These are phyloP conservation scores for Lophiostoma macrostomum DNA, from an alignment of 495 filamentous ascomycete genomes.

Conservation along the genomic window DNA sequence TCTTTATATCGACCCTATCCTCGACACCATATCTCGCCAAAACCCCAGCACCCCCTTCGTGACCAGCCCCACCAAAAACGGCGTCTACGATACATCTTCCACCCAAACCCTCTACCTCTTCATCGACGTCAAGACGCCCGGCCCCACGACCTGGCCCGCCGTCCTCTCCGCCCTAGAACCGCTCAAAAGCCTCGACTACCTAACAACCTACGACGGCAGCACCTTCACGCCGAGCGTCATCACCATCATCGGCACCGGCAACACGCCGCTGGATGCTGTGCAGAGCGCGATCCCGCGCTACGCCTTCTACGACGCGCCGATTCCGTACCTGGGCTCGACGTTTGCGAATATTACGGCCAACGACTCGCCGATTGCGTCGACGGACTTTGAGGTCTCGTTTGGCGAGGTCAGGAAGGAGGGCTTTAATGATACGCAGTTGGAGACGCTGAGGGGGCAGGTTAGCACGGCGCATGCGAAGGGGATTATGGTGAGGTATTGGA, in stretches of 20 bases:
- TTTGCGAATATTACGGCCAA: conserved; percentile 41
- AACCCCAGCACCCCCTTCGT: conserved; percentile 39
- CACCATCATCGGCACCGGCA: conserved; percentile 43
- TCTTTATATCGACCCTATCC: conserved; percentile 44
- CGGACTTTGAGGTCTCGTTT: conserved; percentile 31
- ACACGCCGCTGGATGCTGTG: conserved; percentile 45
- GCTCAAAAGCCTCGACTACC: conserved; percentile 32
- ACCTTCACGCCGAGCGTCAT: conserved; percentile 33
- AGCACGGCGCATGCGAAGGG: conserved; percentile 41
- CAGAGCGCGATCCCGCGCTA: conserved; percentile 46
- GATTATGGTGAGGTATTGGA: conserved; percentile 42
- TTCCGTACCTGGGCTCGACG: conserved; percentile 47
- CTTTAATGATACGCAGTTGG: conserved; percentile 40
- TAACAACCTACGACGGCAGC: conserved; percentile 38
- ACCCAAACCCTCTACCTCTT: conserved; percentile 45
- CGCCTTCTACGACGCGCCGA: conserved; percentile 62
- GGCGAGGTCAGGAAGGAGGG: conserved; percentile 38
- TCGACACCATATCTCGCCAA: conserved; percentile 38
- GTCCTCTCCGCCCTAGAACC: conserved; percentile 39
- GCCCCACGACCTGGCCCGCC: conserved; percentile 34
- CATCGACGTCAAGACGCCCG: conserved; percentile 44
- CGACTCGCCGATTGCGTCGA: conserved; percentile 35
- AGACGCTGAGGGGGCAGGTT: conserved; percentile 39
- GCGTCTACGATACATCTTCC: conserved; percentile 40
- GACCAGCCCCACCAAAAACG: conserved; percentile 33